Evolutionary conservation across 768 basidiomycete genomes (phyloP).

Genomic region (Pisolithus tinctorius): DNA sequence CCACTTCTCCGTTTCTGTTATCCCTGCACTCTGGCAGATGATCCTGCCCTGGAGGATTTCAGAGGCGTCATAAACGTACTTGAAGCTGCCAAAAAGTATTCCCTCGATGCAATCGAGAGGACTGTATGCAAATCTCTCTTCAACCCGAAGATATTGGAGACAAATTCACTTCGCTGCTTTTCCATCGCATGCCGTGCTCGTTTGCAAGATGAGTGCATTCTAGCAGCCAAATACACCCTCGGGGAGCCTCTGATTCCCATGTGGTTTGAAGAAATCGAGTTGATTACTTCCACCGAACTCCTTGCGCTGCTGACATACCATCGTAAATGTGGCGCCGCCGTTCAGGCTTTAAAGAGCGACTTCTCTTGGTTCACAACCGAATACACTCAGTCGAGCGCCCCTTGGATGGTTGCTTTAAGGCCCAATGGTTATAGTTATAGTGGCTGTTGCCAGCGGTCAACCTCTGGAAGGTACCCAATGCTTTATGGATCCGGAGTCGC

Average conservation of each 20-base stretch:
- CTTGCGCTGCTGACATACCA: slow-evolving; percentile 22
- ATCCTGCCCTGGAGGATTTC: slow-evolving; percentile 10
- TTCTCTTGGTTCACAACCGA: slow-evolving; percentile 10
- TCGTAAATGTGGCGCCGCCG: slow-evolving; percentile 7
- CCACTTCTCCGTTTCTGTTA: too few species aligned
- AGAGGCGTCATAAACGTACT: slow-evolving; percentile 9
- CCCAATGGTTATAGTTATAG: too few species aligned
- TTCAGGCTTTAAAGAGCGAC: slow-evolving; percentile 3
- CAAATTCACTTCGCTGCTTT: slow-evolving; percentile 23
- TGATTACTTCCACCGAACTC: slow-evolving; percentile 21
- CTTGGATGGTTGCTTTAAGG: not conserved
- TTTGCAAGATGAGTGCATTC: slow-evolving; percentile 16
- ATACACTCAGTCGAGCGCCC: slow-evolving; percentile 8
- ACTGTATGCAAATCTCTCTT: slow-evolving; percentile 14
- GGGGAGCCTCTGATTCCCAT: slow-evolving; percentile 15
- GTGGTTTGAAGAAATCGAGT: slow-evolving; percentile 21
- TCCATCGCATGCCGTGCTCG: slow-evolving; percentile 23
- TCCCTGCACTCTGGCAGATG: slow-evolving; percentile 9
- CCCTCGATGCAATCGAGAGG: slow-evolving; percentile 12
- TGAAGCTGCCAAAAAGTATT: slow-evolving; percentile 10
- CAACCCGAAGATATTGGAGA: slow-evolving; percentile 11
- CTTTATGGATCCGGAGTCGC: not conserved
- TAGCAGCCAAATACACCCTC: slow-evolving; percentile 25
- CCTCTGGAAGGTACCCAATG: not conserved
- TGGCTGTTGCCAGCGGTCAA: not conserved